Evolutionary conservation across 305 asterid species (phyloP).

Genomic region (Solanum chacoense): DNA sequence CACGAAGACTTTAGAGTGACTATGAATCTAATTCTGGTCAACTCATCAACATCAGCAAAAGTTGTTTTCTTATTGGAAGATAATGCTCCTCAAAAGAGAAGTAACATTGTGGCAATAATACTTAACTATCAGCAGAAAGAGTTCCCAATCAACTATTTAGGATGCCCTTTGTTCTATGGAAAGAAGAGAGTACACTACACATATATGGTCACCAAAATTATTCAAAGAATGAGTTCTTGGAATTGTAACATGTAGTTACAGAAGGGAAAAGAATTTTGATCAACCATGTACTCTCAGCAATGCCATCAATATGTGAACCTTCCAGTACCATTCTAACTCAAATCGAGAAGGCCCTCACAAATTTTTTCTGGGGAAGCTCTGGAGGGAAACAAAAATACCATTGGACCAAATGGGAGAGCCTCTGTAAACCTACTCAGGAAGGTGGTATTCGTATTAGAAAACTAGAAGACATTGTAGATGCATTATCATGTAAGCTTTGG

Average conservation of each 20-base stretch:
- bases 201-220: neutral
- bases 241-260: neutral
- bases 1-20: neutral
- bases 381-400: no score
- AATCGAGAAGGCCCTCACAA: no score
- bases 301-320: neutral
- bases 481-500: neutral
- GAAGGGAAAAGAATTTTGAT: no score
- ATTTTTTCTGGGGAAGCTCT: no score
- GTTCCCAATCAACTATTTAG: neutral
- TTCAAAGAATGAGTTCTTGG: neutral
- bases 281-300: no score
- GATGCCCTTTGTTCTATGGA: neutral
- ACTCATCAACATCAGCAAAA: neutral
- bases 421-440: neutral
- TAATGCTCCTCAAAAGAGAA: neutral
- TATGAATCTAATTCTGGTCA: neutral
- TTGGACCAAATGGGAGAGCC: no score
- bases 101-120: neutral
- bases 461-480: neutral
- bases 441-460: neutral
- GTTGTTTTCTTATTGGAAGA: neutral
- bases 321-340: neutral
- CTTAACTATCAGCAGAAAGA: neutral
- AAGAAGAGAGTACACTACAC: neutral